phyloP scores from a whole-genome alignment of 148 eudicot species.

The Spergularia marina region DNA sequence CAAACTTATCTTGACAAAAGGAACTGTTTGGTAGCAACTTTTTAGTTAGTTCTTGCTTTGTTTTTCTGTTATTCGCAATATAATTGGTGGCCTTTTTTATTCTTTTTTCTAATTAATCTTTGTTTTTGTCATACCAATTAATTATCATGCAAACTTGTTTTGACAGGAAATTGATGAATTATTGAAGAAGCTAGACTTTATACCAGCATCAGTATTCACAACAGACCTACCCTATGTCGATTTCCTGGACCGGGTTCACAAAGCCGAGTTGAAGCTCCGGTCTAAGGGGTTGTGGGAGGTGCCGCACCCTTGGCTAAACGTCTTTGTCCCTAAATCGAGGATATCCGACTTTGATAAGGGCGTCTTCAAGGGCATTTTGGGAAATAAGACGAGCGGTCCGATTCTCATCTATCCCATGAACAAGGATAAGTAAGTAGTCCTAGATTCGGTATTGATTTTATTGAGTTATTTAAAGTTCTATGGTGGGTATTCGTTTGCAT shows the following conservation, averaged over 20 bases:
- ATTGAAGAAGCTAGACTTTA: slow-evolving; percentile 51
- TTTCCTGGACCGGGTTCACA: slow-evolving; percentile 95
- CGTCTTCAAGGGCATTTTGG: slow-evolving; percentile 88
- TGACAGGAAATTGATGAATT: slow-evolving; percentile 69
- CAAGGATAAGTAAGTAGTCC: slow-evolving; percentile 66
- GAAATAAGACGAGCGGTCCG: slow-evolving; percentile 84
- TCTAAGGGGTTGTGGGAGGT: slow-evolving; percentile 91
- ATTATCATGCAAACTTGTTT: neutral
- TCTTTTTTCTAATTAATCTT: too few relatives aligned
- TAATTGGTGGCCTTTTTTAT: neutral
- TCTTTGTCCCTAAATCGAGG: slow-evolving; percentile 80
- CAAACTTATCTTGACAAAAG: slow-evolving; percentile 46
- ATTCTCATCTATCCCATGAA: slow-evolving; percentile 97
- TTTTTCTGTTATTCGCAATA: slow-evolving; percentile 17
- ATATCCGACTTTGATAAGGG: slow-evolving; percentile 75
- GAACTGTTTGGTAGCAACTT: slow-evolving; percentile 35
- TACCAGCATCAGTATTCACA: slow-evolving; percentile 65
- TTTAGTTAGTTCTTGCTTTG: slow-evolving; percentile 19
- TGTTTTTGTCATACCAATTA: neutral
- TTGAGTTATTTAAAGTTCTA: neutral
- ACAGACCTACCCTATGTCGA: slow-evolving; percentile 81
- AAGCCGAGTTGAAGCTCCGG: slow-evolving; percentile 87
- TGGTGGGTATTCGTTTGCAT: slow-evolving; percentile 5
- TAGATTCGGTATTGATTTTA: neutral
- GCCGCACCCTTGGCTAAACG: slow-evolving; percentile 96